Base-by-base conservation (phyloP, 108 stramenopile genomes). In the Hondaea fermentalgiana region DNA sequence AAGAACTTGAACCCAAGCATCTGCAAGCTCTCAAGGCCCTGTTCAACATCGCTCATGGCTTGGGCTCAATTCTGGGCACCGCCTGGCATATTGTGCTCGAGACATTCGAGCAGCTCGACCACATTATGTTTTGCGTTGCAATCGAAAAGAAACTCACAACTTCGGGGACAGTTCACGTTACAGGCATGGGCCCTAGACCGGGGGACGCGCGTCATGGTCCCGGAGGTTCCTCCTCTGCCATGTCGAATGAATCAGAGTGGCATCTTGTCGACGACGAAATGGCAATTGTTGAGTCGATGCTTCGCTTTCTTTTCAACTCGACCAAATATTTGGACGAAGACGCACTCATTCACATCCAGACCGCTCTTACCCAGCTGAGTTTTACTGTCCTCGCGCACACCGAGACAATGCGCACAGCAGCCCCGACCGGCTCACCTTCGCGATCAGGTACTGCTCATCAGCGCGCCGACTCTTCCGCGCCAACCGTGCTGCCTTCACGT, bases 241-340 rank as follows among this genome's bases (percentile, higher is more conserved):
- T 42, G 10, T 69, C 64, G 8, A 69, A 69, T 17, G 64, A 53
- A 45, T 83, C 76, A 43, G 76, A 83, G 25, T 83, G 76, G 76
- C 76, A 83, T 53, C 51, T 83, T 6, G 76, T 83, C 51, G 76
- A 83, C 51, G 76, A 83, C 51, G 76, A 83, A 23, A 83, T 83
- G 76, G 76, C 76, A 6, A 83, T 83, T 28, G 76, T 83, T 19
- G 76, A 83, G 51, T 83, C 76, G 25, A 83, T 83, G 76, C 76
- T 83, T 12, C 45, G 76, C 49, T 83, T 83, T 4, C 51, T 83
- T 16, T 83, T 83, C 51, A 83, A 53, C n/a, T 53, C 49, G 3
- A 83, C 76, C 10, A 83, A 83, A 53, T 83, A 83, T 45, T 45
- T 83, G 2, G 76, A 83, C 76, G 76, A 83, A 23, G 76, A 83